Base-by-base conservation (phyloP, 176 grass and related monocot genomes). In the Melocanna baccifera region DNA sequence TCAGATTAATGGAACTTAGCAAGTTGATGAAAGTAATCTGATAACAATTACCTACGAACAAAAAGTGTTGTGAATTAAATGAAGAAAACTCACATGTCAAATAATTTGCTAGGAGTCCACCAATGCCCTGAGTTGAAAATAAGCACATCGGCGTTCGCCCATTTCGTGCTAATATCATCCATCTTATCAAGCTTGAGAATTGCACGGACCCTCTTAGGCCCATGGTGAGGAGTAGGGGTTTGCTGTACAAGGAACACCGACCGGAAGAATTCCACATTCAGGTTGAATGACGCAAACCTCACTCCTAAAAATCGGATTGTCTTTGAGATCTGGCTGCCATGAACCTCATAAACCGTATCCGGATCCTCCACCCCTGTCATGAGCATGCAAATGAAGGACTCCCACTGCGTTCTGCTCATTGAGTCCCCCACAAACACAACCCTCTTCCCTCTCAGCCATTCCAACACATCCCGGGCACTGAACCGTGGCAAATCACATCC, bases 111-210 rank as follows among this genome's bases (percentile, higher is more conserved):
- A 43, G 93, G 89, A 43, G 91, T 99, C 96, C 96, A 99, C 96
- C 96, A 99, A 78, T 99, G 96, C 20, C 96, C 96, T 45, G 93
- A 99, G 26, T 99, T 99, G 85, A 99, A 99, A 75, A 99, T 91
- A 50, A 99, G 91, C 63, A 96, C 78, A 86, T 99, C 91, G 0
- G 91, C 86, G 14, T 91, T 85, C 25, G 37, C 73, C 96, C 96
- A 99, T 64, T 92, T 92, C 41, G 45, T 30, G 80, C 67, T 99
- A 64, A 89, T 43, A 45, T 92, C 90, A 85, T 96, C 93, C 86
- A 99, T 84, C 81, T 81, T 90, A 83, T 99, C 91, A 3, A 99
- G 89, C 81, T 92, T 99, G 57, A 99, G 92, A 71, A 89, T 83
- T 0, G 86, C 56, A 19, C 75, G 85, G 79, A 99, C 89, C 86